Percentiles rank a stretch among this genome's conserved stretches.
Evolutionary conservation across 2,329 filamentous ascomycete genomes (phyloP).

Genomic region (Aspergillus novofumigatus): DNA sequence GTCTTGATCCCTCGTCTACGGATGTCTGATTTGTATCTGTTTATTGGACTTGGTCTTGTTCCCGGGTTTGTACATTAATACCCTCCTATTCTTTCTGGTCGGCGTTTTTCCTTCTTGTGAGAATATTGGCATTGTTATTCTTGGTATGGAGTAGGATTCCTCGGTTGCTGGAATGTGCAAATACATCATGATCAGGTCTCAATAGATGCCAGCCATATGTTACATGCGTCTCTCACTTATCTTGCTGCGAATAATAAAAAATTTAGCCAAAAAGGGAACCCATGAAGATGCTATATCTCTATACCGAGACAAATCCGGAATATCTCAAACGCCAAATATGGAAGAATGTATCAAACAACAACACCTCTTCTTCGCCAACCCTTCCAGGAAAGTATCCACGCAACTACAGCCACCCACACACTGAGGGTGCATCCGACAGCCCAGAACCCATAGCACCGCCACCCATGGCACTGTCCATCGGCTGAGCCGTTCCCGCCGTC

Average conservation of each 20-base stretch:
- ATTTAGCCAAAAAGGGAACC: not conserved
- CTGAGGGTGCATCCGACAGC: slow-evolving; percentile 67
- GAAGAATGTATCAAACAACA: slow-evolving; percentile 48
- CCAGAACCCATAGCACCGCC: slow-evolving; percentile 84
- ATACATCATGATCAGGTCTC: not conserved
- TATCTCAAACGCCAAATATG: not conserved
- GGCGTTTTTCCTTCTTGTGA: not conserved
- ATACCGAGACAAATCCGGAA: not conserved
- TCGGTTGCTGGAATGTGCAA: not conserved
- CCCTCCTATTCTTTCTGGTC: not conserved
- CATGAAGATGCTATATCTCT: not conserved
- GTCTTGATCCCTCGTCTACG: slow-evolving; percentile 41
- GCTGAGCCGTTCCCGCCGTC: slow-evolving; percentile 39
- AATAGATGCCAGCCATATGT: not conserved
- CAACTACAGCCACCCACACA: slow-evolving; percentile 69
- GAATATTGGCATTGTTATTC: not conserved
- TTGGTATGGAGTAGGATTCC: not conserved
- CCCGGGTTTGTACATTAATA: not conserved
- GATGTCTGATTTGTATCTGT: slow-evolving; percentile 31
- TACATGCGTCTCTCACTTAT: no score
- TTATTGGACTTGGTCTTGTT: not conserved
- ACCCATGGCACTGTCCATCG: slow-evolving; percentile 71
- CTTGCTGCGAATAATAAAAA: not conserved
- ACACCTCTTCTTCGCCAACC: slow-evolving; percentile 77
- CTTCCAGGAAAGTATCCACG: slow-evolving; percentile 79